Evolutionary conservation across 495 filamentous ascomycete genomes (phyloP), one percentile per base, ranked within the genome.

Genomic region (Aspergillus ostianus): DNA sequence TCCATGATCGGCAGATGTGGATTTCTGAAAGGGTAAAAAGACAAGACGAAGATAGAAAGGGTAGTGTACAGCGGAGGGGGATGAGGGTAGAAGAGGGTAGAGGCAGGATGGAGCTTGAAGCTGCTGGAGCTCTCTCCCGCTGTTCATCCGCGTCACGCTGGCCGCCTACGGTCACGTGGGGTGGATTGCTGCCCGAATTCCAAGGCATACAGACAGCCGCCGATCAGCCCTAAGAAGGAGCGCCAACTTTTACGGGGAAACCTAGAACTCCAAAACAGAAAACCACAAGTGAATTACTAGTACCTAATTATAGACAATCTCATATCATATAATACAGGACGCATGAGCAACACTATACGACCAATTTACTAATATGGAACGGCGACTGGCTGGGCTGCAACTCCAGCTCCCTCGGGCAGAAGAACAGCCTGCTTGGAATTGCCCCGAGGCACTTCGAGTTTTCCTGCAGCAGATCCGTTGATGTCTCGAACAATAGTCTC

Each of bases 1-100:
- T 98, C 92, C 94, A 98, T 98, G 60, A 63, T 82, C 76, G 57
- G 57, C 60, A 53, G 45, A 51, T 36, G 47, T 32, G 29, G 23
- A 17, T n/a, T 20, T 50, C 27, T 49, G 29, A 5, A 51, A 8
- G 45, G 48, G 29, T 17, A 41, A 32, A 50, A 41, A 17, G 47
- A 41, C 10, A 32, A 23, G n/a, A 19, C 30, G 52, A 12, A 23
- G 55, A 36, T 36, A 47, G 47, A n/a, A 47, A 44, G 27, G 20
- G 23, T 32, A 55, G 10, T 20, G 46, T 19, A 54, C 13, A 58
- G 32, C 51, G 21, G 48, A 51, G 53, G 36, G 48, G 36, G 59
- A 13, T 27, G 53, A 59, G 56, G 59, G 51, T 56, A 57, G 57
- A 58, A 58, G 45, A 61, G 59, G 62, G 56, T 49, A 63, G 57